phyloP scores from a whole-genome alignment of 495 filamentous ascomycete genomes.

The Thermochaetoides thermophila region DNA sequence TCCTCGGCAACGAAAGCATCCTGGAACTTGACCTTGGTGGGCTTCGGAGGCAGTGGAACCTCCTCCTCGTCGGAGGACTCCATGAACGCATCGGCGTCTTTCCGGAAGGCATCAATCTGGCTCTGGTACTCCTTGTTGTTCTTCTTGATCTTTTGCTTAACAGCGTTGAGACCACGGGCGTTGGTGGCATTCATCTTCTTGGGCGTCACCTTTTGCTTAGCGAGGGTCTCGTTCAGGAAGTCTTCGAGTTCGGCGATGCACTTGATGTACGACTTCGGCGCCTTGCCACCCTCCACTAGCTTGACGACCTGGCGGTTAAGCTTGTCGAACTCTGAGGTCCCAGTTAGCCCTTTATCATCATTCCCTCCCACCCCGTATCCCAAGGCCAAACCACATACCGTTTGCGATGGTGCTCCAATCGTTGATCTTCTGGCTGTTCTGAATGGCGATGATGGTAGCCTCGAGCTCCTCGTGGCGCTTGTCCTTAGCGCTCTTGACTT shows the following conservation, averaged over 20 bases:
- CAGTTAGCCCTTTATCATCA: slow-evolving; percentile 12
- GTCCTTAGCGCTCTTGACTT: slow-evolving; percentile 92
- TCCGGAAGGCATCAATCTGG: slow-evolving; percentile 77
- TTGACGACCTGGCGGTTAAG: slow-evolving; percentile 81
- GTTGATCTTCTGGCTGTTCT: slow-evolving; percentile 92
- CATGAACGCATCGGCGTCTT: slow-evolving; percentile 76
- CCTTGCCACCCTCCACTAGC: slow-evolving; percentile 56
- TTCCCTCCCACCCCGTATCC: slow-evolving; percentile 8
- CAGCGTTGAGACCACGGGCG: slow-evolving; percentile 82
- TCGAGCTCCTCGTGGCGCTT: slow-evolving; percentile 92
- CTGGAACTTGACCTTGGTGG: slow-evolving; percentile 29
- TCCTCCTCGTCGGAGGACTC: slow-evolving; percentile 62
- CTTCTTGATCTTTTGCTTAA: slow-evolving; percentile 95
- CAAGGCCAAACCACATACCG: slow-evolving; percentile 38
- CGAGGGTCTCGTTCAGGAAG: slow-evolving; percentile 80
- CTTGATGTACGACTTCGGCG: slow-evolving; percentile 84
- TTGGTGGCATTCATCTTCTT: slow-evolving; percentile 99
- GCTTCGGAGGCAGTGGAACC: slow-evolving; percentile 25
- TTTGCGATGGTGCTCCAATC: slow-evolving; percentile 89
- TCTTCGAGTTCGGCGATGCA: slow-evolving; percentile 89
- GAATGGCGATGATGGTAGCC: slow-evolving; percentile 71
- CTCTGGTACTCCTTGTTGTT: slow-evolving; percentile 88
- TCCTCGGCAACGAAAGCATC: slow-evolving; percentile 10
- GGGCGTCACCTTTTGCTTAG: slow-evolving; percentile 86
- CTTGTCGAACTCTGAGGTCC: slow-evolving; percentile 79